Percentiles rank a stretch among this genome's conserved stretches.
Evolutionary conservation across 2,329 filamentous ascomycete species (phyloP).

Genomic region (Ophiobolus disseminans): DNA sequence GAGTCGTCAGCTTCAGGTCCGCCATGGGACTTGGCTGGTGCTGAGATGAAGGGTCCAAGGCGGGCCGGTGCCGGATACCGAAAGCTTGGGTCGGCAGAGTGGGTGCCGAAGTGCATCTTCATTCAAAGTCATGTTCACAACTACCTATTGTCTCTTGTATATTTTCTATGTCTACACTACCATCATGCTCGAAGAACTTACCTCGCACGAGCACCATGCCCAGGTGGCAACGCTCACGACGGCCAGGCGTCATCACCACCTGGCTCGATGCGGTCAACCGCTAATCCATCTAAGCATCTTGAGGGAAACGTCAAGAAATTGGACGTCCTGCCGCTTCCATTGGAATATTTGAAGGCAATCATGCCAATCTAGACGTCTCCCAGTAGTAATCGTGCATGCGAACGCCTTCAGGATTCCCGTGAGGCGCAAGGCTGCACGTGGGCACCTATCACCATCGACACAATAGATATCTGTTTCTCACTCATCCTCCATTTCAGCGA

Average conservation of each 20-base stretch:
- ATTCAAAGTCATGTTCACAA: background rate
- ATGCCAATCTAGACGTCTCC: too few species aligned
- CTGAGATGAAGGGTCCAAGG: slow-evolving; percentile 5
- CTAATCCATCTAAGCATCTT: background rate
- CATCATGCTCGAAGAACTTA: background rate
- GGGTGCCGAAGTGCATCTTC: slow-evolving; percentile 2
- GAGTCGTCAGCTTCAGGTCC: slow-evolving; percentile 12
- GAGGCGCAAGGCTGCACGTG: too few species aligned
- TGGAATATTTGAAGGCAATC: too few species aligned
- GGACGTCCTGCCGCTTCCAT: too few species aligned
- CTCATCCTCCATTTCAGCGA: too few species aligned
- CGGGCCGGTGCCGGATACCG: slow-evolving; percentile 11
- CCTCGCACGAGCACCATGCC: too few species aligned
- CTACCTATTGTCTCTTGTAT: background rate
- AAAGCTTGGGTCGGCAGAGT: slow-evolving; percentile 11
- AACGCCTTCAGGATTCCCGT: too few species aligned
- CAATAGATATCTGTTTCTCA: too few species aligned
- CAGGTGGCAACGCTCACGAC: too few species aligned
- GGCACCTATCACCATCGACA: too few species aligned
- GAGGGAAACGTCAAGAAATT: background rate
- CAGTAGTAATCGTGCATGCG: too few species aligned
- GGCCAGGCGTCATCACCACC: background rate
- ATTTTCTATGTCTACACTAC: background rate
- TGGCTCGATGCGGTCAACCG: background rate
- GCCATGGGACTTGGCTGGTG: slow-evolving; percentile 15